Evolutionary conservation across 257 asterid species (phyloP), one percentile per base, ranked within the genome.

Genomic region (Henckelia pumila): DNA sequence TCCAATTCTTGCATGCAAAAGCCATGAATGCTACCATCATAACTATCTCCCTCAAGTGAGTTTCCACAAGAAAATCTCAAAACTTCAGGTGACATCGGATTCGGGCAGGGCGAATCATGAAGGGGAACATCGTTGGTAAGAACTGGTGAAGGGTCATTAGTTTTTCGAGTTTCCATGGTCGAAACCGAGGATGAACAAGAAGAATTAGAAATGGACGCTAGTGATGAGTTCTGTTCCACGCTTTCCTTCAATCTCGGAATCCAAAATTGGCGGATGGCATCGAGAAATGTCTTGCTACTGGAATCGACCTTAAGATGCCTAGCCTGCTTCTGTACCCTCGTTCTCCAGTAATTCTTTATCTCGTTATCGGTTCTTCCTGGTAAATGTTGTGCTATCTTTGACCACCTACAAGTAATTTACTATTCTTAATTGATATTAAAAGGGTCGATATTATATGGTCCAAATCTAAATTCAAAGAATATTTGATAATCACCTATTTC

Each of bases 301-400:
- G 91, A 85, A 78, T 91, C 96, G 24, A 86, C 67, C 47, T 88
- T 91, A 0, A 91, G 84, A n/a, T 88, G 96, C 17, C 91, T 75
- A 0, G 97, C 97, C 73, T 91, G 97, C 68, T 91, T 91, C 40
- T 91, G 93, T 35, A 91, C 96, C 75, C 95, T 76, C 13, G 67
- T 63, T 37, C 67, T 30, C 67, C 67, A 63, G 56, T 63, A 63
- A 10, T 63, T 63, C 56, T 63, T 61, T 21, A 61, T 61, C 49
- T 61, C 66, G 11, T 61, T 61, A 33, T 61, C 50, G 8, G 66
- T 61, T 35, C 67, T 63, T 32, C 67, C 67, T n/a, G 67, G 67
- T 26, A 63, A 63, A 23, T 63, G 53, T 25, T 44, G 40, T 2
- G 67, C 67, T 13, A 63, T 63, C 2, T 35, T 63, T 5, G 67